phyloP scores from a whole-genome alignment of 352 stramenopile species.

The Phytopythium montanum region DNA sequence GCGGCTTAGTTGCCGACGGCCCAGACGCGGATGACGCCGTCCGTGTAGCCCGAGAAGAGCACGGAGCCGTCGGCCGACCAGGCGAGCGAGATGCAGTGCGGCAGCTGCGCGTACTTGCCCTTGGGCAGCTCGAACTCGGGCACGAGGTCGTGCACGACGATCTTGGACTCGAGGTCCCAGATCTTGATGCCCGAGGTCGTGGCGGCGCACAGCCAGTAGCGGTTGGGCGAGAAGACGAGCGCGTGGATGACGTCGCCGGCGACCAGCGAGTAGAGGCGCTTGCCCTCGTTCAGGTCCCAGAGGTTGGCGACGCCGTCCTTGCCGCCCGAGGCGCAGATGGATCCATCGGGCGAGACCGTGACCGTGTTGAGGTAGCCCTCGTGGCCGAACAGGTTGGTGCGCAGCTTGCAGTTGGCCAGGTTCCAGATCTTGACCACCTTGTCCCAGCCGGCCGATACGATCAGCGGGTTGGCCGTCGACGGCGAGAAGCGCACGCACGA shows the following conservation, averaged over 20 bases:
- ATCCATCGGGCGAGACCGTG: slow-evolving; percentile 99
- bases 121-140: slow-evolving; percentile 90
- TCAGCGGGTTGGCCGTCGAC: slow-evolving; percentile 93
- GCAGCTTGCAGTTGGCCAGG: slow-evolving; percentile 98
- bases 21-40: slow-evolving; percentile 97
- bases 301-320: slow-evolving; percentile 99
- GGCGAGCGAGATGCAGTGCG: slow-evolving; percentile 97
- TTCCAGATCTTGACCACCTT: slow-evolving; percentile 99
- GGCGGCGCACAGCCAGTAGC: slow-evolving; percentile 99
- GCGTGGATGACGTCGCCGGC: slow-evolving; percentile 96
- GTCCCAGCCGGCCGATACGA: slow-evolving; percentile 99
- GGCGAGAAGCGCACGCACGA: slow-evolving; percentile 99
- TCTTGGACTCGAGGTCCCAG: slow-evolving; percentile 99
- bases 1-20: slow-evolving; percentile 81
- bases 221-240: slow-evolving; percentile 99
- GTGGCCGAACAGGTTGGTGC: slow-evolving; percentile 99
- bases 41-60: slow-evolving; percentile 99
- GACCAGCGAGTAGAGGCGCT: slow-evolving; percentile 99
- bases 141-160: slow-evolving; percentile 96
- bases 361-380: slow-evolving; percentile 99
- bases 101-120: slow-evolving; percentile 92
- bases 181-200: slow-evolving; percentile 99
- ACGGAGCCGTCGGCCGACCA: slow-evolving; percentile 98
- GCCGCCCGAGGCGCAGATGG: slow-evolving; percentile 98
- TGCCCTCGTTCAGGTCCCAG: slow-evolving; percentile 99